Evolutionary conservation across 208 protist genomes (phyloP).

Genomic region (Trypanosoma lewisi): DNA sequence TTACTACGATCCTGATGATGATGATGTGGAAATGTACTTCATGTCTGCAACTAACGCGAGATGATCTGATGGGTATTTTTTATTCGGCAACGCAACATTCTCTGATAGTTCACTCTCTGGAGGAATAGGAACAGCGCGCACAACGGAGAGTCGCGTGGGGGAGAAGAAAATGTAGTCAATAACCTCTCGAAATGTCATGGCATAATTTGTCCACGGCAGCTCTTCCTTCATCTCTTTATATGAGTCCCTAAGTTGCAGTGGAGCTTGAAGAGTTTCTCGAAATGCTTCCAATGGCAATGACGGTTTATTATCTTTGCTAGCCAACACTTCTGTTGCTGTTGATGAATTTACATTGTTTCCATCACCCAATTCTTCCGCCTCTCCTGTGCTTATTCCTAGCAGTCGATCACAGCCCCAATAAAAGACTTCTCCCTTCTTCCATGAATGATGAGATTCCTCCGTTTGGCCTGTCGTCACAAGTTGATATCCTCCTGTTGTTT

Average conservation of each 20-base stretch:
- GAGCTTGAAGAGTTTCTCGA: conserved; percentile 33
- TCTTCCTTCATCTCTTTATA: conserved; percentile 58
- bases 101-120: conserved; percentile 62
- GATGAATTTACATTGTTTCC: not conserved
- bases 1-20: not conserved
- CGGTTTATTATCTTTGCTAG: not conserved
- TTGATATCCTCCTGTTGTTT: conserved; percentile 72
- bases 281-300: conserved; percentile 34
- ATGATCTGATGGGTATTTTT: conserved; percentile 88
- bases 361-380: conserved; percentile 13
- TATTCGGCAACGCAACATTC: conserved; percentile 84
- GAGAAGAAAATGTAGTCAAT: conserved; percentile 91
- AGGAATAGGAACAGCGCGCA: conserved; percentile 75
- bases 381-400: conserved; percentile 56
- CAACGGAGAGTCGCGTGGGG: conserved; percentile 47
- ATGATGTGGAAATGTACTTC: conserved; percentile 1
- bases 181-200: conserved; percentile 82
- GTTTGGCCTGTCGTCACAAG: conserved; percentile 77
- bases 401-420: conserved; percentile 80
- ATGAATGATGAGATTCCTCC: conserved; percentile 61
- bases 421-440: conserved; percentile 83
- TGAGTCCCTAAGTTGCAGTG: conserved; percentile 48
- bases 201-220: conserved; percentile 89
- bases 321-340: not conserved
- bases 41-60: conserved; percentile 87